Conservation (phyloP, 495 filamentous ascomycete genomes). For the Penicillium dipodomyicola region DNA sequence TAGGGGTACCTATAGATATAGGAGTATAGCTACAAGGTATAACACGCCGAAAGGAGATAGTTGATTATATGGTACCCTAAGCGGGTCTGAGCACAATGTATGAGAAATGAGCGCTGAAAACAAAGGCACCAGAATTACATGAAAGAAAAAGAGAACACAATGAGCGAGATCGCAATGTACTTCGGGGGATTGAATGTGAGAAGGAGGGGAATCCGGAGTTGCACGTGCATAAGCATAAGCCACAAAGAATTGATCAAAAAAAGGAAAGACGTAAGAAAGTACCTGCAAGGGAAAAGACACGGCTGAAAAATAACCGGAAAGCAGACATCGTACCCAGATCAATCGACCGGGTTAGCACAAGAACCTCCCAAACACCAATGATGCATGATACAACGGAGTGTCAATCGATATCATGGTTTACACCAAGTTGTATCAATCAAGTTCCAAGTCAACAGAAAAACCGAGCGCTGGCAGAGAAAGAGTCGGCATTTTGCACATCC, state of each 20-base stretch:
- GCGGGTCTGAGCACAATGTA: constrained; percentile 5
- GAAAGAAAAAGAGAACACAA: constrained; percentile 17
- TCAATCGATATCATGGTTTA: constrained; percentile 15
- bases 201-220: constrained; percentile 32
- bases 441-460: constrained; percentile 25
- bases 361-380: constrained; percentile 44
- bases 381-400: constrained; percentile 43
- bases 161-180: constrained; percentile 26
- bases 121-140: constrained; percentile 20
- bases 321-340: constrained; percentile 18
- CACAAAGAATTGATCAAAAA: constrained; percentile 17
- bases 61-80: constrained; percentile 13
- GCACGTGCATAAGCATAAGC: constrained; percentile 25
- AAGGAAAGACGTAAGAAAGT: constrained; percentile 23
- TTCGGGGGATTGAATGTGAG: constrained; percentile 24
- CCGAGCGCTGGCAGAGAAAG: constrained; percentile 30
- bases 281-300: constrained; percentile 22
- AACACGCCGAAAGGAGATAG: constrained; percentile 2
- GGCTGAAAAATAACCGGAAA: constrained; percentile 17
- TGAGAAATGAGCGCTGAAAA: constrained; percentile 10
- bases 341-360: constrained; percentile 24
- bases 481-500: constrained; percentile 23
- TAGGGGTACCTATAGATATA: background rate
- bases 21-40: background rate
- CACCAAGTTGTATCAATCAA: constrained; percentile 19